Conservation (phyloP, 2,329 filamentous ascomycete genomes). For the Hymenoscyphus scutula region DNA sequence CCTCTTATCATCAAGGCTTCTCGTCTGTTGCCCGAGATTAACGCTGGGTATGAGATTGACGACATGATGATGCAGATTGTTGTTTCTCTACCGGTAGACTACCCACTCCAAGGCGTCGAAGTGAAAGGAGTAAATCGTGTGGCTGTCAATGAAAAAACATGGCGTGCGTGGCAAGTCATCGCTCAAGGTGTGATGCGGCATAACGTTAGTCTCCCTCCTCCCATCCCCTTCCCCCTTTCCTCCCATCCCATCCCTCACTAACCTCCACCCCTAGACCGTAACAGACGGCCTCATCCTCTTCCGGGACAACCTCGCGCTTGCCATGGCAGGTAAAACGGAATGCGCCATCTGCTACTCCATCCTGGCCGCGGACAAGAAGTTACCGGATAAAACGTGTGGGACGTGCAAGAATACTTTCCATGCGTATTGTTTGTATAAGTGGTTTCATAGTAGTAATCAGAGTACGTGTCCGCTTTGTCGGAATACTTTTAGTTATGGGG, state of each 20-base stretch:
- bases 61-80: slow-evolving; percentile 79
- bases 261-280: slow-evolving; percentile 46
- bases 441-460: slow-evolving; percentile 92
- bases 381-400: slow-evolving; percentile 86
- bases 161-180: slow-evolving; percentile 85
- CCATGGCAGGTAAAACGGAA: slow-evolving; percentile 88
- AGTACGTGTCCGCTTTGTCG: slow-evolving; percentile 91
- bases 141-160: slow-evolving; percentile 85
- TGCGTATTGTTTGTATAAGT: slow-evolving; percentile 84
- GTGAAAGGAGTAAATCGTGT: slow-evolving; percentile 80
- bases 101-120: slow-evolving; percentile 75
- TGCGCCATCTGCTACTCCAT: slow-evolving; percentile 98
- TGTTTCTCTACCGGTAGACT: slow-evolving; percentile 76
- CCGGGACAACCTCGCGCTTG: slow-evolving; percentile 80
- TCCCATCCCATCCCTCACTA: slow-evolving; percentile 7
- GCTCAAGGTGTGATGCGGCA: slow-evolving; percentile 93
- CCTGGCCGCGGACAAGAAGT: slow-evolving; percentile 80
- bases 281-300: slow-evolving; percentile 85
- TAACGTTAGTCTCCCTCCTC: slow-evolving; percentile 51
- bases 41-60: slow-evolving; percentile 82
- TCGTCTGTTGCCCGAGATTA: slow-evolving; percentile 69
- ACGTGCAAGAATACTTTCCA: slow-evolving; percentile 97
- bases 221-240: not conserved
- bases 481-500: slow-evolving; percentile 70
- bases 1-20: slow-evolving; percentile 69